Evolutionary conservation across 306 rosid genomes (phyloP), one percentile per base, ranked within the genome.

Genomic region (Cicer chorassanicum): DNA sequence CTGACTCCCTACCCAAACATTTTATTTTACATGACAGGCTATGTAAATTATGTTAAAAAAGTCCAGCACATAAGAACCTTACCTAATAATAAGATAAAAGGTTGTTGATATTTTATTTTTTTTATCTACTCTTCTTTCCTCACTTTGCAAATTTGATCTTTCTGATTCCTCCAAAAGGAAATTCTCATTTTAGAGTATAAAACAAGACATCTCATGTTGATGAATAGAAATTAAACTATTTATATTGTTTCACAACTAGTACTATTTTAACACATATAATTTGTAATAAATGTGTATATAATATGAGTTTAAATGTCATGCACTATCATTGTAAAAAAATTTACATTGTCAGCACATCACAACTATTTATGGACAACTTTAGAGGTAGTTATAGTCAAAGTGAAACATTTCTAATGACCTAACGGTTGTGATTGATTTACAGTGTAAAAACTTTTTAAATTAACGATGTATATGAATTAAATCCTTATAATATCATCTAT

Each of bases 1-100:
- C 66, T 36, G 0, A 60, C 66, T 60, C 65, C n/a, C 44, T 60
- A 60, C 66, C 64, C 12, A 57, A 57, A 57, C 64, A 1, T 24
- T 57, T 57, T 57, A 57, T 57, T 57, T 24, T 57, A 57, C 41
- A 21, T 57, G 14, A 57, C 2, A 21, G 40, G 40, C 6, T 24
- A 57, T 9, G 15, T 14, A 50, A 50, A 14, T 8, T 14, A 51
- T 49, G 55, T n/a, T 14, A 49, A 49, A 49, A 2, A 4, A 48
- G n/a, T 1, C 56, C 21, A 29, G 36, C 36, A 29, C 36, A 29
- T 29, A 24, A 24, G 34, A 24, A 2, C 34, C 34, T 2, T 50
- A 50, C 56, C 56, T 50, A 24, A 50, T 14, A 50, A 50, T 50
- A 50, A 50, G 21, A 50, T 50, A 14, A 50, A 6, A 50, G 1